These are phyloP conservation scores for Diplocarpon rosae DNA, from an alignment of 2,329 filamentous ascomycete genomes.

Conservation along the genomic window DNA sequence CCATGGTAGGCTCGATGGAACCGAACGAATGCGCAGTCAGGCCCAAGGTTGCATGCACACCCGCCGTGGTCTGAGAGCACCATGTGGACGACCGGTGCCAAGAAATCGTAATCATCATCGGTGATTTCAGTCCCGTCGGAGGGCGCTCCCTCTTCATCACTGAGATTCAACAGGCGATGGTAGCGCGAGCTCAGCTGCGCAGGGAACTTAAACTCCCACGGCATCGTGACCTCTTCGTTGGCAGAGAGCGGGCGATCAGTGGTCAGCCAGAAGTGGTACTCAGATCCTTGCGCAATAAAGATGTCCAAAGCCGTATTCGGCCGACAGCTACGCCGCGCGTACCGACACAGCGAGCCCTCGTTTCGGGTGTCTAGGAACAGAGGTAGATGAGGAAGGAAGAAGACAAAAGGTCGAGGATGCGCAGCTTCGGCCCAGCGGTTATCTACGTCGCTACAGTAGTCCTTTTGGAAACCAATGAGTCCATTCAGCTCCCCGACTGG, in stretches of 20 bases:
- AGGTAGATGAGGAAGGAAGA: conserved; percentile 79
- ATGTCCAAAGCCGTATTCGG: conserved; percentile 86
- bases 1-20: conserved; percentile 48
- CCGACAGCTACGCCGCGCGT: conserved; percentile 82
- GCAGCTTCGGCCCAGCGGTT: conserved; percentile 59
- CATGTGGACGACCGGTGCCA: conserved; percentile 54
- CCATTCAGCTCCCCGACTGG: conserved; percentile 62
- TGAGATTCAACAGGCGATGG: conserved; percentile 48
- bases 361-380: conserved; percentile 86
- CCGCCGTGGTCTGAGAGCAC: conserved; percentile 70
- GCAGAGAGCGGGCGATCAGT: conserved; percentile 65
- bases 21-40: conserved; percentile 51
- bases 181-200: conserved; percentile 40
- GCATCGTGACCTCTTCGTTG: conserved; percentile 51
- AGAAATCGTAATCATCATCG: conserved; percentile 47
- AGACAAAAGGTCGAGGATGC: conserved; percentile 62
- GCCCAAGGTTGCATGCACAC: conserved; percentile 59
- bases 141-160: conserved; percentile 41
- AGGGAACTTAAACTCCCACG: conserved; percentile 56
- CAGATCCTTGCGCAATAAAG: conserved; percentile 59
- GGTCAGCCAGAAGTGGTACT: conserved; percentile 89
- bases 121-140: conserved; percentile 28
- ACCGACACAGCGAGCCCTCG: conserved; percentile 78
- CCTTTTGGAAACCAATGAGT: conserved; percentile 60
- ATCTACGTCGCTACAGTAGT: conserved; percentile 55